A percentile compares a stretch with the other conserved stretches of the same genome.
Evolutionary conservation across 176 grass and related monocot genomes (phyloP).

Genomic region (Aechmea fasciata): DNA sequence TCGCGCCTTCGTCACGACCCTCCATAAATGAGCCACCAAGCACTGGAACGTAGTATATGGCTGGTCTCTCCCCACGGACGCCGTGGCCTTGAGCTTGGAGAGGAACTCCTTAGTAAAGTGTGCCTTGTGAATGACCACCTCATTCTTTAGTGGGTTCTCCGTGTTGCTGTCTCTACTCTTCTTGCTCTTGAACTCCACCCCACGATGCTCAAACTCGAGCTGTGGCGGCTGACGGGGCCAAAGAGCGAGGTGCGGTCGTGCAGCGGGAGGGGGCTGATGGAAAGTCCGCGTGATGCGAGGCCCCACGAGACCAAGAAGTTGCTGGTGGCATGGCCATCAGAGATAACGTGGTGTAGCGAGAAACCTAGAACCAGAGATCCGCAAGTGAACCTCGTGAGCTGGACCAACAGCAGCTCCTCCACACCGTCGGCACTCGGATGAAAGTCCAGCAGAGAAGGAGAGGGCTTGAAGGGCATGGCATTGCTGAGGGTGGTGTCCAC

Average conservation of each 20-base stretch:
- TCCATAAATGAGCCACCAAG: constrained; percentile 12
- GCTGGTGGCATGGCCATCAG: constrained; percentile 44
- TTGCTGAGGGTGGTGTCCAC: constrained; percentile 33
- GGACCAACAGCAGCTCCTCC: constrained; percentile 45
- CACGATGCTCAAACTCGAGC: constrained; percentile 4
- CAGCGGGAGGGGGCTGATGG: constrained; percentile 15
- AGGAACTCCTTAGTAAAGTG: constrained; percentile 12
- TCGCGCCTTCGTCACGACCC: background rate
- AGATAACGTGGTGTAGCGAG: constrained; percentile 33
- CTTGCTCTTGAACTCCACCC: background rate
- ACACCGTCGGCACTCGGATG: constrained; percentile 32
- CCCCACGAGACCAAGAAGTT: constrained; percentile 59
- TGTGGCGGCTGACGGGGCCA: background rate
- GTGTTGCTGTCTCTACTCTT: background rate
- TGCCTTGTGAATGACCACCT: background rate
- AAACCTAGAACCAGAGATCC: constrained; percentile 43
- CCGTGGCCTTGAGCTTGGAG: background rate
- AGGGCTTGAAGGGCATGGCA: constrained; percentile 30
- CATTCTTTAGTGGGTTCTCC: background rate
- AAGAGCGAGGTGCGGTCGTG: constrained; percentile 10
- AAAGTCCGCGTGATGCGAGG: constrained; percentile 23
- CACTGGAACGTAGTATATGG: constrained; percentile 13
- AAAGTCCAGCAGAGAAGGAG: constrained; percentile 29
- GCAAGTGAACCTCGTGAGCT: constrained; percentile 57
- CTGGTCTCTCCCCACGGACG: background rate